Evolutionary conservation across 352 stramenopile species (phyloP).

Genomic region (Elongisporangium senticosum): DNA sequence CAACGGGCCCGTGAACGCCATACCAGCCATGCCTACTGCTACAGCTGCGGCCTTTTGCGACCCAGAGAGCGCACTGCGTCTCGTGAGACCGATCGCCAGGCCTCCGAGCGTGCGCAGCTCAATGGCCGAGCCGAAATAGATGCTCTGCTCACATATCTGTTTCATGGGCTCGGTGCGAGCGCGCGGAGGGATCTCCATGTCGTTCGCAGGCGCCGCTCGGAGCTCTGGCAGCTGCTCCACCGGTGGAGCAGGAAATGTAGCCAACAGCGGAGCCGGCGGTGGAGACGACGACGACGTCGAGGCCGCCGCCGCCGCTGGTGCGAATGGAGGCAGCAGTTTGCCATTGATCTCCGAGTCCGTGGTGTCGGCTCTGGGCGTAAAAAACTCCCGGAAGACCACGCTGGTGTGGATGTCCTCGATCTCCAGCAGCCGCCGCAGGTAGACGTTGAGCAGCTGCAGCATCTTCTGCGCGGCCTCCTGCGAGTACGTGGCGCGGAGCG

Average conservation of each 20-base stretch:
- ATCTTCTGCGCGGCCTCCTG: constrained; percentile 27
- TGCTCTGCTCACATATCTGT: constrained; percentile 20
- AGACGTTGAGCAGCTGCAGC: constrained; percentile 46
- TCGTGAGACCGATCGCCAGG: constrained; percentile 42
- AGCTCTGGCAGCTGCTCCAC: not conserved
- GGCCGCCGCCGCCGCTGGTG: not conserved
- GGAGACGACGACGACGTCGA: not conserved
- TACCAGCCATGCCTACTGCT: constrained; percentile 39
- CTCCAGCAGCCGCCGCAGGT: constrained; percentile 58
- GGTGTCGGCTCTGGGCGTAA: constrained; percentile 31
- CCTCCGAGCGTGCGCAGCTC: constrained; percentile 42
- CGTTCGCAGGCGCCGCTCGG: not conserved
- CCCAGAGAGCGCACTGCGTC: constrained; percentile 42
- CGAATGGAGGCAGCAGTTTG: not conserved
- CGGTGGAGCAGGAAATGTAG: not conserved
- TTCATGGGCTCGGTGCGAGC: constrained; percentile 10
- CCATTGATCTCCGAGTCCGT: constrained; percentile 22
- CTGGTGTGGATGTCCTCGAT: constrained; percentile 40
- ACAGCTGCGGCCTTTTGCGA: constrained; percentile 53
- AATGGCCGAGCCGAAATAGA: constrained; percentile 34
- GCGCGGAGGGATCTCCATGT: not conserved
- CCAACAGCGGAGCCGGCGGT: not conserved
- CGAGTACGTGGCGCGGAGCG: constrained; percentile 13
- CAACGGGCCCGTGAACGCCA: constrained; percentile 45
- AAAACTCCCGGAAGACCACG: constrained; percentile 34